phyloP scores from a whole-genome alignment of 2,329 filamentous ascomycete species.

The Aspergillus aculeatus region DNA sequence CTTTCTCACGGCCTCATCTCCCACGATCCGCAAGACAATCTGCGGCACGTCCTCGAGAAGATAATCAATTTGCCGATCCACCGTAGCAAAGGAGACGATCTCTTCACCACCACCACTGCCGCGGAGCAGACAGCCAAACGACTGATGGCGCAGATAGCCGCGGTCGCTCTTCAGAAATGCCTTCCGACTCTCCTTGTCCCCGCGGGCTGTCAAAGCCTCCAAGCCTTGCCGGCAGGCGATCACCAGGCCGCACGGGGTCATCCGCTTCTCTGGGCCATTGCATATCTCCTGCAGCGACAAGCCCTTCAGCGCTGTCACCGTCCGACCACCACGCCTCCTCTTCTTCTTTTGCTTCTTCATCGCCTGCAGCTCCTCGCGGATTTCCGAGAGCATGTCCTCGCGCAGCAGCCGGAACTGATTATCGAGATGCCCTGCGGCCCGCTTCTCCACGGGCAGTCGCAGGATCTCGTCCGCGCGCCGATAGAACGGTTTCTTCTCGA shows the following conservation, averaged over 20 bases:
- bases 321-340: slow-evolving; percentile 50
- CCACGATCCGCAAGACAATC: slow-evolving; percentile 54
- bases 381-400: slow-evolving; percentile 68
- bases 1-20: slow-evolving; percentile 47
- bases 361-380: slow-evolving; percentile 61
- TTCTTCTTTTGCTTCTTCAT: slow-evolving; percentile 41
- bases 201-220: no score
- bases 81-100: slow-evolving; percentile 60
- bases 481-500: slow-evolving; percentile 53
- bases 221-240: no score
- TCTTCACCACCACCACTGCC: slow-evolving; percentile 26
- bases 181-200: slow-evolving; percentile 36
- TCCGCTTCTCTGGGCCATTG: slow-evolving; percentile 23
- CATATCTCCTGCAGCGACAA: slow-evolving; percentile 44
- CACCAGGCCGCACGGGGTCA: background rate
- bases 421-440: slow-evolving; percentile 58
- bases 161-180: slow-evolving; percentile 49
- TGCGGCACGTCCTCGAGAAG: slow-evolving; percentile 47
- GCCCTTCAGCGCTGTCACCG: slow-evolving; percentile 39
- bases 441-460: slow-evolving; percentile 35
- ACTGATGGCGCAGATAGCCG: slow-evolving; percentile 57
- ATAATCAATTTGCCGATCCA: slow-evolving; percentile 53
- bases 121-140: slow-evolving; percentile 61
- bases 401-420: slow-evolving; percentile 70
- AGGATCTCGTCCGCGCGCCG: slow-evolving; percentile 53